Percentiles rank a stretch among this genome's conserved stretches.
phyloP scores from a whole-genome alignment of 352 stramenopile genomes.

The Phytophthora litchii region DNA sequence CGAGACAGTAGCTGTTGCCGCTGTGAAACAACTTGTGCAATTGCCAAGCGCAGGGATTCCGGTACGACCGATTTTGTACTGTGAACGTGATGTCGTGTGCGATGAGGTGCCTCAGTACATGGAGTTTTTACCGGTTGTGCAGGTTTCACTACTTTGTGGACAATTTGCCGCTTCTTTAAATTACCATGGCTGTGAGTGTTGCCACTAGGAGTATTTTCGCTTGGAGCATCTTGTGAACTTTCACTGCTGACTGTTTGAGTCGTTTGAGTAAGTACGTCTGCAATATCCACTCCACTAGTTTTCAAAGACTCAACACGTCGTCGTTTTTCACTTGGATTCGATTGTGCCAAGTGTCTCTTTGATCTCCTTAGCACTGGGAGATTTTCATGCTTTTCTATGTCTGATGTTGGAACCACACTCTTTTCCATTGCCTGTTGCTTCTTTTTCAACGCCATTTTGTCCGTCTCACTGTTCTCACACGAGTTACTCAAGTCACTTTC shows the following conservation, averaged over 20 bases:
- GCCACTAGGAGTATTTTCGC: constrained; percentile 2
- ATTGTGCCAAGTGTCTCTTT: not conserved
- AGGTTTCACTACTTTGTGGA: not conserved
- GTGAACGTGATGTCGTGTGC: too few relatives aligned
- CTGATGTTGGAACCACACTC: not conserved
- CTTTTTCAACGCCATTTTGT: not conserved
- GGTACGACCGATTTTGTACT: not conserved
- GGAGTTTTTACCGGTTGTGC: not conserved
- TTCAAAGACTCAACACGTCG: not conserved
- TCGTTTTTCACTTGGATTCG: not conserved
- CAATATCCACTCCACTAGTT: not conserved
- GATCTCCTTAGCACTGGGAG: constrained; percentile 5
- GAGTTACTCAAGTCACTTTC: constrained; percentile 21
- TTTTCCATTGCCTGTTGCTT: not conserved
- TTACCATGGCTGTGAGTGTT: too few relatives aligned
- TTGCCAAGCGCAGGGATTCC: constrained; percentile 23
- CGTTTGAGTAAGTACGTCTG: constrained; percentile 9
- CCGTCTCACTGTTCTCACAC: constrained; percentile 19
- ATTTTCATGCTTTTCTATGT: constrained; percentile 11
- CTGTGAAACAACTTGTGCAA: constrained; percentile 28
- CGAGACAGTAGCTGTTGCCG: constrained; percentile 26
- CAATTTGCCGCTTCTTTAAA: not conserved
- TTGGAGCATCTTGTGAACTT: not conserved
- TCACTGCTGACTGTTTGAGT: constrained; percentile 8
- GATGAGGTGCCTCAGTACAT: not conserved